These are phyloP conservation scores for Fusarium proliferatum DNA, from an alignment of 2,329 filamentous ascomycete species.

Conservation along the genomic window DNA sequence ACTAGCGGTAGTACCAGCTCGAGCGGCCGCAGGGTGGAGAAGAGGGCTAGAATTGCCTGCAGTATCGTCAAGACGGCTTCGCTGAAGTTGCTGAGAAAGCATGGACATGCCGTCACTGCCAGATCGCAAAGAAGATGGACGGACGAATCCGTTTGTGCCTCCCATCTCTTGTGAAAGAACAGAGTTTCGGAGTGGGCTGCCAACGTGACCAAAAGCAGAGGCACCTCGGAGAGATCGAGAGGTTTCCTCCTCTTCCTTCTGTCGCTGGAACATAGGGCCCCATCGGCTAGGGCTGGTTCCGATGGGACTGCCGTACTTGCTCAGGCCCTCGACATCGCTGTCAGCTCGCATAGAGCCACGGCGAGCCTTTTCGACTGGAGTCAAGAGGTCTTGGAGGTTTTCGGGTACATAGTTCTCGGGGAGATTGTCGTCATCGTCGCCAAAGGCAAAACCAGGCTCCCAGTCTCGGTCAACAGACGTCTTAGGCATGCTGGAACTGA, in stretches of 20 bases:
- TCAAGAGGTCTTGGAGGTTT: slow-evolving; percentile 73
- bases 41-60: slow-evolving; percentile 58
- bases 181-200: slow-evolving; percentile 73
- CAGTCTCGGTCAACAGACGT: slow-evolving; percentile 72
- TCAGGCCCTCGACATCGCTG: slow-evolving; percentile 62
- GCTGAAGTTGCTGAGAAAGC: slow-evolving; percentile 71
- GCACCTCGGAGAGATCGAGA: slow-evolving; percentile 51
- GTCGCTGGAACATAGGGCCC: slow-evolving; percentile 69
- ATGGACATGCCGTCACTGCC: slow-evolving; percentile 66
- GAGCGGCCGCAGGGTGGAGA: slow-evolving; percentile 61
- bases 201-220: slow-evolving; percentile 74
- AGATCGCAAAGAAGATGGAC: slow-evolving; percentile 54
- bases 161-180: slow-evolving; percentile 66
- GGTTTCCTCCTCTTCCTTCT: slow-evolving; percentile 67
- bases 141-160: slow-evolving; percentile 53
- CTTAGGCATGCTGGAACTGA: slow-evolving; percentile 76
- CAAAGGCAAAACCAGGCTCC: slow-evolving; percentile 77
- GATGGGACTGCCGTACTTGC: slow-evolving; percentile 71
- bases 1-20: slow-evolving; percentile 51
- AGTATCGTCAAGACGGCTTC: slow-evolving; percentile 65
- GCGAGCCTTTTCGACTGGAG: slow-evolving; percentile 74
- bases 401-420: slow-evolving; percentile 76
- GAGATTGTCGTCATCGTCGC: slow-evolving; percentile 75
- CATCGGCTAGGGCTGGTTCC: slow-evolving; percentile 70
- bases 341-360: slow-evolving; percentile 69